Conservation (phyloP, 106 monocot species). For the Iris macrosiphon region DNA sequence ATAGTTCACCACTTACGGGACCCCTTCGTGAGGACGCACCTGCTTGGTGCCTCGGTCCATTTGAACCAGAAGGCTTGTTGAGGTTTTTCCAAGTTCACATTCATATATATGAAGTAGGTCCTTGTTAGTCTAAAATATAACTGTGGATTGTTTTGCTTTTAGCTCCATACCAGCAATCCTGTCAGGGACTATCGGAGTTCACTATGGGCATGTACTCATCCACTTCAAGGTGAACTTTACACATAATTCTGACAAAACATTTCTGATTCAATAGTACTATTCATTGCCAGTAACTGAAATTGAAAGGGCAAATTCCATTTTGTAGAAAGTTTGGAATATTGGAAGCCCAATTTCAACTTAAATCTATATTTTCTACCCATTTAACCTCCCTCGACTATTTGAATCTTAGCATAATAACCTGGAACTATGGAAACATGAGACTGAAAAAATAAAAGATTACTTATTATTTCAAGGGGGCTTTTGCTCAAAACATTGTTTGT, state of each 20-base stretch:
- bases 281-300: too few species aligned
- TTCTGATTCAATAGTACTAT: too few species aligned
- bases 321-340: too few species aligned
- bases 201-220: constrained; percentile 51
- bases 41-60: constrained; percentile 70
- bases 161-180: constrained; percentile 47
- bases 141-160: not conserved
- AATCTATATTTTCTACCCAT: not conserved
- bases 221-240: constrained; percentile 32
- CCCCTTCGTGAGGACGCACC: constrained; percentile 52
- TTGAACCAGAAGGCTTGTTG: constrained; percentile 81
- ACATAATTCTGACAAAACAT: too few species aligned
- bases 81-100: constrained; percentile 23
- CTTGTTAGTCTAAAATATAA: not conserved
- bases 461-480: too few species aligned
- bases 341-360: too few species aligned
- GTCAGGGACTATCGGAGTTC: constrained; percentile 41
- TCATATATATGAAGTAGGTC: not conserved
- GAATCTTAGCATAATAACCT: not conserved
- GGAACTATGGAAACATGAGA: too few species aligned
- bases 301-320: too few species aligned
- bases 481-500: too few species aligned
- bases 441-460: too few species aligned
- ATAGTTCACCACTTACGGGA: constrained; percentile 42
- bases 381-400: not conserved